Base-by-base conservation (phyloP, 2,329 filamentous ascomycete genomes). In the Neopestalotiopsis rosae region DNA sequence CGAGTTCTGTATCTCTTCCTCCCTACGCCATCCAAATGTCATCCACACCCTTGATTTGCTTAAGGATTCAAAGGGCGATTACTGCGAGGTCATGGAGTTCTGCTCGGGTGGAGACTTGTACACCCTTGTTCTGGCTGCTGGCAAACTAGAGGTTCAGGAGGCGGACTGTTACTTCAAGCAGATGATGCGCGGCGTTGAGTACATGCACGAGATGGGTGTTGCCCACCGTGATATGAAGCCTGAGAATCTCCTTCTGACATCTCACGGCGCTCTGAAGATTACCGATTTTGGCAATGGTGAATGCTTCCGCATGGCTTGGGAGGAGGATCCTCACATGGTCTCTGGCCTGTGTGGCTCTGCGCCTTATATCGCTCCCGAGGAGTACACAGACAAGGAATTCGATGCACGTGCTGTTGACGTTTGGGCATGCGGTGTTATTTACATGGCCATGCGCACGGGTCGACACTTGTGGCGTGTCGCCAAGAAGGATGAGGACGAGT, bases 241-340 rank as follows among this genome's bases (percentile, higher is more conserved):
- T 0, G 96, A 99, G 81, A 99, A 99, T 74, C 87, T 99, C 13
- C 90, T 99, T 0, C 87, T 99, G 68, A 99, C 96, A 4, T 96
- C 93, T 0, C 94, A 95, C 72, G 96, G 96, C 69, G 93, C 91
- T 14, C 89, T 99, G 74, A 99, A 99, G 78, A 99, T 99, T 72
- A 98, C 96, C 34, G 96, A 99, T 80, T 99, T 99, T 75, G 96
- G 96, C 71, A 99, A 99, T 76, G 96, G 96, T 76, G 96, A 99
- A 81, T 99, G 96, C 81, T 99, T 99, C 88, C 92, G 96, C 68
- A 98, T 98, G 95, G 96, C 96, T 2, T 99, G 96, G 96, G 96
- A 99, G 81, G 96, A 94, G 67, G 95, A 98, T 80, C 92, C 96
- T 24, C 96, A 98, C 81, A 98, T 98, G 95, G 97, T 97, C 3